phyloP scores from a whole-genome alignment of 495 filamentous ascomycete species.

The Xylaria intraflava region DNA sequence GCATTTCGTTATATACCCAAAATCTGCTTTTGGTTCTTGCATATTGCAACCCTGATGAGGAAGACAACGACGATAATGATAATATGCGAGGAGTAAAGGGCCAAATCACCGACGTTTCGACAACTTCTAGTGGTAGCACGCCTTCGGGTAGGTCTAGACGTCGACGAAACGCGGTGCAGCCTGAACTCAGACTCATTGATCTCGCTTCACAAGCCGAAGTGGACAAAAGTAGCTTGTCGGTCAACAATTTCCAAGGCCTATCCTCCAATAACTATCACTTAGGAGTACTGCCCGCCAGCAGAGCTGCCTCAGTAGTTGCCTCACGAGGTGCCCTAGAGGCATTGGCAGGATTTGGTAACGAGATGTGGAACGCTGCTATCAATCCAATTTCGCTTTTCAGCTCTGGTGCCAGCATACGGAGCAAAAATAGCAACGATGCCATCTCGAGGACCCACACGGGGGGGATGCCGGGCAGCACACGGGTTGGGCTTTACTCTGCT shows the following conservation, averaged over 20 bases:
- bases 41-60: constrained; percentile 68
- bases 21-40: constrained; percentile 84
- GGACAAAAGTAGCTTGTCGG: constrained; percentile 69
- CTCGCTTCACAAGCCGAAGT: constrained; percentile 70
- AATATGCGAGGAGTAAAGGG: constrained; percentile 18
- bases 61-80: constrained; percentile 33
- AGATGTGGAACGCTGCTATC: constrained; percentile 72
- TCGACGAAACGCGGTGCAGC: constrained; percentile 67
- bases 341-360: constrained; percentile 49
- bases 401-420: constrained; percentile 76
- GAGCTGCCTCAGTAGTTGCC: constrained; percentile 48
- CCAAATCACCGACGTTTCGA: constrained; percentile 32
- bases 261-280: constrained; percentile 92
- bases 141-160: constrained; percentile 55
- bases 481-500: constrained; percentile 6
- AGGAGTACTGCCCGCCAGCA: constrained; percentile 69
- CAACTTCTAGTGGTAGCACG: constrained; percentile 41
- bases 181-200: constrained; percentile 86
- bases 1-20: constrained; percentile 93
- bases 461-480: constrained; percentile 23
- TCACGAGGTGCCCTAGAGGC: constrained; percentile 66
- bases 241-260: constrained; percentile 77
- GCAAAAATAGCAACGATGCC: constrained; percentile 55
- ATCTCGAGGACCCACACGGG: constrained; percentile 25
- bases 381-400: constrained; percentile 80